These are phyloP conservation scores for Centrapalus pauciflorus DNA, from an alignment of 129 eudicot genomes.

Conservation along the genomic window DNA sequence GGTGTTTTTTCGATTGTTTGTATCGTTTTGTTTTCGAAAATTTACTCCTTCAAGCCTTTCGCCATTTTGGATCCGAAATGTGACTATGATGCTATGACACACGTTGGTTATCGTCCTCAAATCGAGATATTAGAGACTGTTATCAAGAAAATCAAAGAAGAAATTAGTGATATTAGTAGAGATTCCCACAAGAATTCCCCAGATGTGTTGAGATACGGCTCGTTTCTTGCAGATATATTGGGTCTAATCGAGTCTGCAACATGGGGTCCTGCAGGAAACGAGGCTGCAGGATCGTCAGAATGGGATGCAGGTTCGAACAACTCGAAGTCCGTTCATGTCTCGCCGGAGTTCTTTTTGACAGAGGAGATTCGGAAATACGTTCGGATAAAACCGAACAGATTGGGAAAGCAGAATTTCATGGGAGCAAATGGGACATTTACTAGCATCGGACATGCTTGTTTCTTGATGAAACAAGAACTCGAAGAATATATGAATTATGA, in stretches of 20 bases:
- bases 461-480: slow-evolving; percentile 57
- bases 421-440: slow-evolving; percentile 78
- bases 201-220: slow-evolving; percentile 21
- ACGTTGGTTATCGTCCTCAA: background rate
- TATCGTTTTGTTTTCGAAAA: slow-evolving; percentile 38
- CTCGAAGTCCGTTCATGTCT: slow-evolving; percentile 13
- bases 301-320: background rate
- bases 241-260: slow-evolving; percentile 38
- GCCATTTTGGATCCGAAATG: slow-evolving; percentile 34
- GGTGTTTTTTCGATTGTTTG: slow-evolving; percentile 38
- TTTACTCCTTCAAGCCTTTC: slow-evolving; percentile 51
- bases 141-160: slow-evolving; percentile 42
- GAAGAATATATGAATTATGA: slow-evolving; percentile 82
- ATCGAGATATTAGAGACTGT: slow-evolving; percentile 27
- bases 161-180: slow-evolving; percentile 33
- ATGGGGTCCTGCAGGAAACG: slow-evolving; percentile 14
- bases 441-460: slow-evolving; percentile 74
- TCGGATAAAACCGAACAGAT: slow-evolving; percentile 61
- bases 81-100: slow-evolving; percentile 18
- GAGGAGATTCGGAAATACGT: slow-evolving; percentile 72
- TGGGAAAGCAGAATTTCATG: slow-evolving; percentile 68
- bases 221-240: slow-evolving; percentile 59
- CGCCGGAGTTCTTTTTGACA: slow-evolving; percentile 45
- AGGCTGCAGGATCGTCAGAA: background rate
- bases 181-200: slow-evolving; percentile 20